Percentiles rank a stretch among this genome's conserved stretches.
Evolutionary conservation across 177 flowering plant species (phyloP).

Genomic region (Vitis hybrid): DNA sequence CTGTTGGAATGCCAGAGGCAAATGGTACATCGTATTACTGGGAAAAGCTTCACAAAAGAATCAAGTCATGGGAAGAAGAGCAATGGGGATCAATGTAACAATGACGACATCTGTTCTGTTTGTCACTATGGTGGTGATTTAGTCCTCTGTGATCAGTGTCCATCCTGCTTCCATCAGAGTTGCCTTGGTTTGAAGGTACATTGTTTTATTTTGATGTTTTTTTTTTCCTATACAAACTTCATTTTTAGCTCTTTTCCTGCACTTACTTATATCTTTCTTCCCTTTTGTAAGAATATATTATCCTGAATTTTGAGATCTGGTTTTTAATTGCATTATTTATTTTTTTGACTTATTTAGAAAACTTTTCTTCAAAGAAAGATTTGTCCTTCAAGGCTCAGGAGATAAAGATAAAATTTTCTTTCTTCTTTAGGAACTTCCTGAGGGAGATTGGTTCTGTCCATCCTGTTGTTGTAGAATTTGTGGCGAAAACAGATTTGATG

Average conservation of each 20-base stretch:
- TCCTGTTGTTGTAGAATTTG: constrained; percentile 74
- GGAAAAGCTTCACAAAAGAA: neutral
- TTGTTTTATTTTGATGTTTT: constrained; percentile 2
- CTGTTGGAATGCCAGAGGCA: constrained; percentile 55
- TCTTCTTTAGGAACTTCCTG: constrained; percentile 46
- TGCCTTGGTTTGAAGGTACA: constrained; percentile 66
- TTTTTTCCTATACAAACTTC: neutral
- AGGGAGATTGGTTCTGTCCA: constrained; percentile 85
- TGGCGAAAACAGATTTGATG: constrained; percentile 27
- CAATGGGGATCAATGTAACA: constrained; percentile 11
- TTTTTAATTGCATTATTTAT: neutral
- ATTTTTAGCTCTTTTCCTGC: neutral
- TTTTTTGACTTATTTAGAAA: too few relatives aligned
- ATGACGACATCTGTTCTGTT: constrained; percentile 56
- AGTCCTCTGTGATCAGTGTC: constrained; percentile 73
- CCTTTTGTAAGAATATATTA: neutral
- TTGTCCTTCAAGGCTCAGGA: too few relatives aligned
- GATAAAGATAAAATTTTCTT: neutral
- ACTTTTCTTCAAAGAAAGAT: too few relatives aligned
- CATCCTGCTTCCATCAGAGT: constrained; percentile 63
- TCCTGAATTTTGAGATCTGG: neutral
- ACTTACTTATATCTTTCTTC: neutral
- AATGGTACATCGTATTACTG: constrained; percentile 12
- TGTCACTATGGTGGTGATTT: constrained; percentile 72
- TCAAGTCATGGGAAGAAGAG: constrained; percentile 10